Evolutionary conservation across 768 basidiomycete species (phyloP).

Genomic region (Lactarius psammicola): DNA sequence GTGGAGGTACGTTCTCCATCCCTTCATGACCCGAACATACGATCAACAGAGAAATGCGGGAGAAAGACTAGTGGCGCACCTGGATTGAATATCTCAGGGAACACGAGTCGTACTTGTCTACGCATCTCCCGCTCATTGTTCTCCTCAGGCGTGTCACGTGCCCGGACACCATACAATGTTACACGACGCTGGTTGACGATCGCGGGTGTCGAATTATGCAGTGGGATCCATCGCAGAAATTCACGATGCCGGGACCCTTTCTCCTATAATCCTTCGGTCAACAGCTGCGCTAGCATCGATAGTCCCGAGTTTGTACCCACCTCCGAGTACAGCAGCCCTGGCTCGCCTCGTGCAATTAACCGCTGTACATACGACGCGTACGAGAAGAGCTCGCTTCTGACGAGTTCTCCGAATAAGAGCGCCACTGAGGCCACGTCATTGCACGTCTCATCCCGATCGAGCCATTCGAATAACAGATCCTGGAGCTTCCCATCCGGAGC

Average conservation of each 20-base stretch:
- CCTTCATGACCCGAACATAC: not conserved
- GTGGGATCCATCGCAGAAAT: constrained; percentile 70
- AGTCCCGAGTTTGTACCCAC: constrained; percentile 38
- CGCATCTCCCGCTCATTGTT: constrained; percentile 67
- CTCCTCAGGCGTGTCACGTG: constrained; percentile 71
- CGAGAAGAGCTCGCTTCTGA: constrained; percentile 68
- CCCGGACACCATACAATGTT: constrained; percentile 64
- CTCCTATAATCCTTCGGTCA: constrained; percentile 36
- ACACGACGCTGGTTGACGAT: constrained; percentile 67
- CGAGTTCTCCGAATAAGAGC: constrained; percentile 67
- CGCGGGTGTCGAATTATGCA: constrained; percentile 57
- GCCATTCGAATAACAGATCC: constrained; percentile 78
- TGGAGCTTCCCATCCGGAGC: constrained; percentile 66
- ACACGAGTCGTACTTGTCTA: constrained; percentile 58
- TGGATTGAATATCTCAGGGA: constrained; percentile 60
- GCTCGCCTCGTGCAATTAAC: constrained; percentile 76
- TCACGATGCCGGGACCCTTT: constrained; percentile 61
- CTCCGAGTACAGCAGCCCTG: constrained; percentile 52
- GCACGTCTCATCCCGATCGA: constrained; percentile 62
- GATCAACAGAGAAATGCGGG: not conserved
- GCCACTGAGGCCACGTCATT: constrained; percentile 60
- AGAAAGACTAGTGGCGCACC: constrained; percentile 5
- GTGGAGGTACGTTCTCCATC: constrained; percentile 5
- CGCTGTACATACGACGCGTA: constrained; percentile 75
- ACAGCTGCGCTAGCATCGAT: not conserved